A percentile compares a stretch with the other conserved stretches of the same genome.
Conservation (phyloP, 2,329 filamentous ascomycete species). For the Mollisiaceae sp. region DNA sequence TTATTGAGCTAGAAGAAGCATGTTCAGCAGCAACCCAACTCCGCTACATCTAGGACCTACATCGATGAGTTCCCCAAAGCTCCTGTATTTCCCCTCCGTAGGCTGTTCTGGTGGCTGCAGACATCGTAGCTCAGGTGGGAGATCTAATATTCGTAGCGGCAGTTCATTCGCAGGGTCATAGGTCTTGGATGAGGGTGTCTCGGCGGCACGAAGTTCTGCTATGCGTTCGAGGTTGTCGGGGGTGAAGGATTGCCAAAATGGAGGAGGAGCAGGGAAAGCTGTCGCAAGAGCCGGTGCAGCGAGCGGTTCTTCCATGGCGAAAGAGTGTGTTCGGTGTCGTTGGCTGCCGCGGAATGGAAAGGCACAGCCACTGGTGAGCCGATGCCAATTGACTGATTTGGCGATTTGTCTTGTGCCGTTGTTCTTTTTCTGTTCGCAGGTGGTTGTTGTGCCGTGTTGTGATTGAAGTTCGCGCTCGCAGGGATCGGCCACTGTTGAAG, state of each 20-base stretch:
- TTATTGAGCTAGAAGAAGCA: conserved; percentile 55
- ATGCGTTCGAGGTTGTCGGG: conserved; percentile 70
- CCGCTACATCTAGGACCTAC: conserved; percentile 44
- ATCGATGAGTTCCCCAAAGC: conserved; percentile 73
- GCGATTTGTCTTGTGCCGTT: not conserved
- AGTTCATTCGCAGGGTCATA: conserved; percentile 35
- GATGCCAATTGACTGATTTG: not conserved
- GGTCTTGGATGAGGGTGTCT: conserved; percentile 20
- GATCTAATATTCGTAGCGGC: conserved; percentile 37
- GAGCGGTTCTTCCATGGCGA: conserved; percentile 64
- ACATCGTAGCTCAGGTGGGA: conserved; percentile 67
- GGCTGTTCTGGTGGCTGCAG: conserved; percentile 84
- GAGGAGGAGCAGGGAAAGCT: conserved; percentile 84
- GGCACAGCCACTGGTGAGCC: not conserved
- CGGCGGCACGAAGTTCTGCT: conserved; percentile 49
- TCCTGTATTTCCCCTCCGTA: conserved; percentile 69
- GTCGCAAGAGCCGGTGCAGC: conserved; percentile 56
- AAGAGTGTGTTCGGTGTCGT: not conserved
- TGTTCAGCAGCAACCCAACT: not conserved
- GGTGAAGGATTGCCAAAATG: conserved; percentile 90
- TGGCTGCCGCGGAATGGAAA: not conserved
- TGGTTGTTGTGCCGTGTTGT: not conserved
- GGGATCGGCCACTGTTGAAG: not conserved
- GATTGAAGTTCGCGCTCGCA: not conserved
- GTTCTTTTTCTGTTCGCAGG: not conserved